A percentile compares a stretch with the other conserved stretches of the same genome.
phyloP scores from a whole-genome alignment of 305 asterid species.

The Nicotiana rustica region DNA sequence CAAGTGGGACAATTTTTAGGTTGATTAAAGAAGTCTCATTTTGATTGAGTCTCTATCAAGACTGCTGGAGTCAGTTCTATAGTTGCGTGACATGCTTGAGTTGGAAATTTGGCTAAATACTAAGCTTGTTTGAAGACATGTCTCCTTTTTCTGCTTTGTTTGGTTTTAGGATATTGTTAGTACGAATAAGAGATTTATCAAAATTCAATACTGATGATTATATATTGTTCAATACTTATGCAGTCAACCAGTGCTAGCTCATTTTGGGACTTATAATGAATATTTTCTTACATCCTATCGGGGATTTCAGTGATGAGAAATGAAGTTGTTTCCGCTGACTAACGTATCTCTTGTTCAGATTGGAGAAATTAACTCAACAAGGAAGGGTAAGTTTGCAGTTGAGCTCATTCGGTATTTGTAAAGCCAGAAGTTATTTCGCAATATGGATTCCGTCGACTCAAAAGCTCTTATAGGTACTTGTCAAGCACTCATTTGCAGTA shows the following conservation, averaged over 20 bases:
- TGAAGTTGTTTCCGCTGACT: not conserved
- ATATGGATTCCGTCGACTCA: not conserved
- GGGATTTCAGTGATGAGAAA: not conserved
- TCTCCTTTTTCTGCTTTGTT: slow-evolving; percentile 10
- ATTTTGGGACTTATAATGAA: not conserved
- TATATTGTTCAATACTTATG: not conserved
- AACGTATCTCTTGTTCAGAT: slow-evolving; percentile 49
- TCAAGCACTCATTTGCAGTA: not conserved
- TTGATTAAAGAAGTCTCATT: not conserved
- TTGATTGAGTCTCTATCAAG: not conserved
- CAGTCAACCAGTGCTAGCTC: not conserved
- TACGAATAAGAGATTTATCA: not conserved
- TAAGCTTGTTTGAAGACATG: not conserved
- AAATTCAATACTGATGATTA: not conserved
- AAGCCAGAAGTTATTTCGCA: slow-evolving; percentile 32
- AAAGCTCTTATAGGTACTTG: not conserved
- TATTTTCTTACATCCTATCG: not conserved
- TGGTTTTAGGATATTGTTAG: not conserved
- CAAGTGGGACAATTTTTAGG: not conserved
- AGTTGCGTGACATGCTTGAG: not conserved
- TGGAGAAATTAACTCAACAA: slow-evolving; percentile 77
- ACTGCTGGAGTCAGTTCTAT: not conserved
- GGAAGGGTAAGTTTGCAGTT: slow-evolving; percentile 79
- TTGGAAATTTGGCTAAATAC: not conserved
- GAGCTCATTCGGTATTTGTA: slow-evolving; percentile 77